These are phyloP conservation scores for Drechslerella coelobrocha DNA, from an alignment of 2,329 filamentous ascomycete genomes.

Conservation along the genomic window DNA sequence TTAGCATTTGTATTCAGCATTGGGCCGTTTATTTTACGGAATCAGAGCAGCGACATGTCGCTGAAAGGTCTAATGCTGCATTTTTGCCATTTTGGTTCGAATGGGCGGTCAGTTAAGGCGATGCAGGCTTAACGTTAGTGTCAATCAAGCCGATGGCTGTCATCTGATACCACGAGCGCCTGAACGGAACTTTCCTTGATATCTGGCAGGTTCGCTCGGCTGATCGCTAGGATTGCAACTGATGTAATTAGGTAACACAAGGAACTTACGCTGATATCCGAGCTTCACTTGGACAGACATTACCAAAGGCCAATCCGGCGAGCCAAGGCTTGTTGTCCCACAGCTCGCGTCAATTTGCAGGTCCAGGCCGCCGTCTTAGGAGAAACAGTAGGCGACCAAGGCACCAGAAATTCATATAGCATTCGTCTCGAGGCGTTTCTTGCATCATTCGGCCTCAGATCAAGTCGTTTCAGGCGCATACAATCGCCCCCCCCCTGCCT, in stretches of 20 bases:
- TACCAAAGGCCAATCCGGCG: too few relatives aligned
- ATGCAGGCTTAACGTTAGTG: too few relatives aligned
- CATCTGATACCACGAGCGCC: too few relatives aligned
- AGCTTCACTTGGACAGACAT: slow-evolving; percentile 40
- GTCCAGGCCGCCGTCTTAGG: neutral
- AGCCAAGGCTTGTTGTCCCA: too few relatives aligned
- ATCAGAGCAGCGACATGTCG: slow-evolving; percentile 13
- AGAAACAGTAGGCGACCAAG: too few relatives aligned
- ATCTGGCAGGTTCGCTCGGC: too few relatives aligned
- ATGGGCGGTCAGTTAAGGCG: too few relatives aligned
- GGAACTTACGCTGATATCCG: slow-evolving; percentile 17
- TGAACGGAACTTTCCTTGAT: too few relatives aligned
- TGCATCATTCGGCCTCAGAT: slow-evolving; percentile 7
- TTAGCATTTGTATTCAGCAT: slow-evolving; percentile 21
- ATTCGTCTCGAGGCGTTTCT: slow-evolving; percentile 1
- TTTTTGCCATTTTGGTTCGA: too few relatives aligned
- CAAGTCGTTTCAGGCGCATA: neutral
- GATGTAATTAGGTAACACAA: slow-evolving; percentile 25
- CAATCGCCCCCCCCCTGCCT: neutral
- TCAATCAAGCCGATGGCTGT: too few relatives aligned
- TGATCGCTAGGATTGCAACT: too few relatives aligned
- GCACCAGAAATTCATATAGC: too few relatives aligned
- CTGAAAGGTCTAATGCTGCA: slow-evolving; percentile 10
- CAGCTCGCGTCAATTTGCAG: slow-evolving; percentile 7
- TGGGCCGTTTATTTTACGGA: slow-evolving; percentile 14